A percentile compares a stretch with the other conserved stretches of the same genome.
These are phyloP conservation scores for Fusarium torreyae DNA, from an alignment of 2,329 filamentous ascomycete genomes.

Conservation along the genomic window DNA sequence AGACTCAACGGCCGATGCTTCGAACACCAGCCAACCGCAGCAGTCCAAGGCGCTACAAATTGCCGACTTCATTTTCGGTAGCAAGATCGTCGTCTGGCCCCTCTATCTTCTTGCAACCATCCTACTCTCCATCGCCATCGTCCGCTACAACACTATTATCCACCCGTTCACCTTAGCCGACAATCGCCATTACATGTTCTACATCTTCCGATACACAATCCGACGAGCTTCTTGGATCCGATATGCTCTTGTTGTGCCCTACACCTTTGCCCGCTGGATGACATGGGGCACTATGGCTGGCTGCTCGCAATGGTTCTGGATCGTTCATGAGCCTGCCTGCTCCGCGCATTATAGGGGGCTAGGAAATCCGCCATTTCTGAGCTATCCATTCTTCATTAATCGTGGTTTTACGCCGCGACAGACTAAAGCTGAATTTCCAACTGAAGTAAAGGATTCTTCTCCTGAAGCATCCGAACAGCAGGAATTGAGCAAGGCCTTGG, in stretches of 20 bases:
- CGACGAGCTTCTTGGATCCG: slow-evolving; percentile 74
- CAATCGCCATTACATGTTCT: slow-evolving; percentile 98
- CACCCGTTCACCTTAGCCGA: slow-evolving; percentile 97
- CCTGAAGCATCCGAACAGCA: slow-evolving; percentile 14
- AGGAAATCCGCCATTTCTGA: slow-evolving; percentile 44
- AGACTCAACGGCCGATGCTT: background rate
- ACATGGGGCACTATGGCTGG: slow-evolving; percentile 75
- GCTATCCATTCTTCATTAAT: slow-evolving; percentile 50
- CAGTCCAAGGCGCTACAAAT: slow-evolving; percentile 32
- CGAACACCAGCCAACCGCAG: background rate
- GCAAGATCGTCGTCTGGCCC: slow-evolving; percentile 56
- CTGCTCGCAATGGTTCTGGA: slow-evolving; percentile 45
- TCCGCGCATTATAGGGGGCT: slow-evolving; percentile 26
- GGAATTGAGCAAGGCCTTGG: slow-evolving; percentile 37
- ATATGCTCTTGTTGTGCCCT: slow-evolving; percentile 78
- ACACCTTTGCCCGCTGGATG: slow-evolving; percentile 79
- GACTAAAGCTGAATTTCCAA: slow-evolving; percentile 26
- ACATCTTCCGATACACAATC: slow-evolving; percentile 89
- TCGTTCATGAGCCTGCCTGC: slow-evolving; percentile 27
- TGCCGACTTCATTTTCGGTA: slow-evolving; percentile 46
- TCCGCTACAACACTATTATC: slow-evolving; percentile 90
- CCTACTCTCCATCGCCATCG: slow-evolving; percentile 60
- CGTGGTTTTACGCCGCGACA: slow-evolving; percentile 10
- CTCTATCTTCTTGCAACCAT: slow-evolving; percentile 57
- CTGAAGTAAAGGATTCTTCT: slow-evolving; percentile 1